phyloP scores from a whole-genome alignment of 768 basidiomycete genomes.

The Termitomyces sp. region DNA sequence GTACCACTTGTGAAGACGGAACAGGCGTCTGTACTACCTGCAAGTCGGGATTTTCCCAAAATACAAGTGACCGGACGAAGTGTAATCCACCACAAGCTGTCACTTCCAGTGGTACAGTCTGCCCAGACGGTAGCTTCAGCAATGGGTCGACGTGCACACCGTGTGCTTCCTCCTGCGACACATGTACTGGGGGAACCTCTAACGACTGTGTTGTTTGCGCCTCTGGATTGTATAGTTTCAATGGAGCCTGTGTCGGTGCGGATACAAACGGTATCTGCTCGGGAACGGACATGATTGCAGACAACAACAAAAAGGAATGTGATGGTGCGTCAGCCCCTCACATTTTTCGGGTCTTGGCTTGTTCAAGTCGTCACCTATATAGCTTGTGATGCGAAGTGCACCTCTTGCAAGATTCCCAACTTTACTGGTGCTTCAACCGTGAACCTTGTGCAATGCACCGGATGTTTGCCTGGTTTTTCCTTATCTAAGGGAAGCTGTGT shows the following conservation, averaged over 20 bases:
- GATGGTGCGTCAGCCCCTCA: constrained; percentile 49
- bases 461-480: constrained; percentile 72
- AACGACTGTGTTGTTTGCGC: constrained; percentile 69
- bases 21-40: constrained; percentile 70
- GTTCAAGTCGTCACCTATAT: constrained; percentile 1
- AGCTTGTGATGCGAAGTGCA: constrained; percentile 80
- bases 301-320: constrained; percentile 74
- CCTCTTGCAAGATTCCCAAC: constrained; percentile 66
- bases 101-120: constrained; percentile 48
- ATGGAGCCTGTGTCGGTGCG: constrained; percentile 63
- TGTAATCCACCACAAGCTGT: constrained; percentile 51
- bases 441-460: constrained; percentile 65
- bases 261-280: constrained; percentile 66
- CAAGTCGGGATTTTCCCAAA: constrained; percentile 58
- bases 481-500: constrained; percentile 69
- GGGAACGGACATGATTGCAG: constrained; percentile 60
- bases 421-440: constrained; percentile 67
- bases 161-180: constrained; percentile 61
- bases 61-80: constrained; percentile 55
- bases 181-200: constrained; percentile 59
- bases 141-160: constrained; percentile 44
- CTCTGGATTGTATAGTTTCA: constrained; percentile 49
- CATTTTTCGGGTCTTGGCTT: background rate
- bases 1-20: constrained; percentile 53
- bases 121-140: constrained; percentile 61